Base-by-base conservation (phyloP, 2,329 filamentous ascomycete genomes). In the Bipolaris sorokiniana region DNA sequence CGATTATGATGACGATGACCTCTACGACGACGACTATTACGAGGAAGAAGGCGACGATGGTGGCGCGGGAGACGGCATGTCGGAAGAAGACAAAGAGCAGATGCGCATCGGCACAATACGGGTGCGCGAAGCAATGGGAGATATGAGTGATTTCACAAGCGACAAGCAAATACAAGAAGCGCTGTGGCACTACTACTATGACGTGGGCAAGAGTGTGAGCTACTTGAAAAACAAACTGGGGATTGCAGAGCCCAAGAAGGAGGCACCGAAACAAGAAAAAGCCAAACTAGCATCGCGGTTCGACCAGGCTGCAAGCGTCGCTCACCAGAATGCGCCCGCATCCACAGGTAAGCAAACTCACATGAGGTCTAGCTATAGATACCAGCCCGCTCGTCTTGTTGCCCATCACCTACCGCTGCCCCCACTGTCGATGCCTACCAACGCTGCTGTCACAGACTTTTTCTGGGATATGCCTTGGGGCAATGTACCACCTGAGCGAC, bases 101-200 rank as follows among this genome's bases (percentile, higher is more conserved):
- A 84, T 96, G 84, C 82, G 83, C 37, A 76, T 84, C 37, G 89
- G 88, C 48, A 91, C 88, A 0, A 80, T 83, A 37, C 82, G 88
- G 62, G 89, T 96, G 34, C 83, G 86, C 56, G 81, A 82, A 59
- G 83, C 84, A 7, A 80, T 97, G n/a, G 89, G 87, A 6, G 76
- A 79, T 13, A 47, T 58, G 85, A 59, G 82, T 88, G 66, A 84
- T 82, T 60, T 60, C 71, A 79, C 84, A n/a, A 82, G 84, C 5
- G 85, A 89, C 58, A 80, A 82, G 36, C 89, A 97, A 71, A 94
- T 97, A 61, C 87, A 96, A 74, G 94, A 98, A 59, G 86, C 93
- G 0, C 78, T 99, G 15, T 98, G 92, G 92, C 87, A 99, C 77
- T 97, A 97, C 77, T 98, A 94, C 76, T 98, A 93, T 74, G 93